phyloP scores from a whole-genome alignment of 2,329 filamentous ascomycete species.

The Trichoderma arundinaceum region DNA sequence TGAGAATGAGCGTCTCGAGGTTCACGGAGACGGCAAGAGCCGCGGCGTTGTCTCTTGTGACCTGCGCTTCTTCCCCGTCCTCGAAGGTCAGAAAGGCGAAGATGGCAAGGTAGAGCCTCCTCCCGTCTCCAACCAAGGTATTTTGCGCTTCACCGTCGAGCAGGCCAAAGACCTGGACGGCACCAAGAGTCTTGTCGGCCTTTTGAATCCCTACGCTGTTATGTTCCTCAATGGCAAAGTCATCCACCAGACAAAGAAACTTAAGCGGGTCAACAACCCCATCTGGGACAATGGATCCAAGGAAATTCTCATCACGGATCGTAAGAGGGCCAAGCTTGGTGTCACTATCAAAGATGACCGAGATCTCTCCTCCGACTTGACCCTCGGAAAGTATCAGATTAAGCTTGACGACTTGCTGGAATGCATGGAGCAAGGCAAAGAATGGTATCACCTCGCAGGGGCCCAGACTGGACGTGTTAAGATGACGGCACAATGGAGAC shows the following conservation, averaged over 20 bases:
- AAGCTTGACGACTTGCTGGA: slow-evolving; percentile 93
- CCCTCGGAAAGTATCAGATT: slow-evolving; percentile 92
- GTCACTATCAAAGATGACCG: slow-evolving; percentile 95
- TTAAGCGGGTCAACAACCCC: slow-evolving; percentile 97
- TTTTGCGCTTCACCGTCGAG: slow-evolving; percentile 89
- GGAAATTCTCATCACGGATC: slow-evolving; percentile 93
- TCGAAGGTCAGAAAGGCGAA: slow-evolving; percentile 72
- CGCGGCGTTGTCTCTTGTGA: slow-evolving; percentile 82
- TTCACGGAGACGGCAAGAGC: slow-evolving; percentile 81
- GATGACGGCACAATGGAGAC: slow-evolving; percentile 93
- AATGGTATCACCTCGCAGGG: slow-evolving; percentile 91
- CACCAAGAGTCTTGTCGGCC: slow-evolving; percentile 87
- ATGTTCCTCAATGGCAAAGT: slow-evolving; percentile 92
- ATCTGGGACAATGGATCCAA: slow-evolving; percentile 94
- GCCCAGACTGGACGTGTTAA: slow-evolving; percentile 85
- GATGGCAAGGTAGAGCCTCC: slow-evolving; percentile 81
- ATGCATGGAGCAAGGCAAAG: slow-evolving; percentile 87
- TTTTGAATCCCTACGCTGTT: slow-evolving; percentile 87
- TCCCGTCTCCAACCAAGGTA: slow-evolving; percentile 91
- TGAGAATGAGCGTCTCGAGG: slow-evolving; percentile 84
- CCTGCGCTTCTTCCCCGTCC: slow-evolving; percentile 92
- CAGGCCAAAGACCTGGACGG: slow-evolving; percentile 96
- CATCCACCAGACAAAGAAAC: slow-evolving; percentile 84
- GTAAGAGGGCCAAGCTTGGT: slow-evolving; percentile 86
- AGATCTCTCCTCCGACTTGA: slow-evolving; percentile 79